phyloP scores from a whole-genome alignment of 495 filamentous ascomycete genomes.

The Aspergillus avenaceus region DNA sequence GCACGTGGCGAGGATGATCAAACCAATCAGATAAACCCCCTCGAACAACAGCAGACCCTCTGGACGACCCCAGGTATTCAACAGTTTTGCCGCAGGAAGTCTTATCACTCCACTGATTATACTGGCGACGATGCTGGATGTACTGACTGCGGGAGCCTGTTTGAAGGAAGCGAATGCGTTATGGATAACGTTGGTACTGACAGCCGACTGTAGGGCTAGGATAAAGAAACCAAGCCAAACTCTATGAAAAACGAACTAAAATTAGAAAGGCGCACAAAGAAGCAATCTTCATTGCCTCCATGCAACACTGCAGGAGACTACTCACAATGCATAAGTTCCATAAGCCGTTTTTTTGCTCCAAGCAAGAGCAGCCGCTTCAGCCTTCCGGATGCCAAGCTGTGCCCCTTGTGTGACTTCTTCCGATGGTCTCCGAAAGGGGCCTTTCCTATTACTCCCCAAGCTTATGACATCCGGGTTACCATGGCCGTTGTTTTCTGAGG shows the following conservation, averaged over 20 bases:
- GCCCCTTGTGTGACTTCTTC: slow-evolving; percentile 21
- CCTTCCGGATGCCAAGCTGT: slow-evolving; percentile 35
- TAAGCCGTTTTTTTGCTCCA: slow-evolving; percentile 33
- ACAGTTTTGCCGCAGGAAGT: slow-evolving; percentile 62
- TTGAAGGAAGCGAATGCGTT: slow-evolving; percentile 34
- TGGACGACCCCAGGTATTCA: slow-evolving; percentile 63
- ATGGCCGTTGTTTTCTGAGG: background rate
- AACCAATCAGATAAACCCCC: slow-evolving; percentile 31
- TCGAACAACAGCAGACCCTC: slow-evolving; percentile 47
- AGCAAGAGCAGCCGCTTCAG: slow-evolving; percentile 39
- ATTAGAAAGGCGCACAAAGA: slow-evolving; percentile 13
- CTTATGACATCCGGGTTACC: background rate
- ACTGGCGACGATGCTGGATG: slow-evolving; percentile 31
- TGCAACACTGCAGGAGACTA: background rate
- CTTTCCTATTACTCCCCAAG: background rate
- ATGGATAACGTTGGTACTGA: slow-evolving; percentile 31
- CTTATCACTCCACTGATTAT: slow-evolving; percentile 65
- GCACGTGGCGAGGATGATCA: slow-evolving; percentile 46
- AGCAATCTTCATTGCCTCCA: too few relatives aligned
- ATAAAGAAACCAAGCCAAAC: slow-evolving; percentile 44
- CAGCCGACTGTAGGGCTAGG: slow-evolving; percentile 35
- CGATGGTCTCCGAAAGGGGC: background rate
- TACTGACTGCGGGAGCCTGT: slow-evolving; percentile 33
- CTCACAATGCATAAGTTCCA: slow-evolving; percentile 38
- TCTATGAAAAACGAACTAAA: slow-evolving; percentile 13